Evolutionary conservation across 148 eudicot species (phyloP), one percentile per base, ranked within the genome.

Genomic region (Silene latifolia): DNA sequence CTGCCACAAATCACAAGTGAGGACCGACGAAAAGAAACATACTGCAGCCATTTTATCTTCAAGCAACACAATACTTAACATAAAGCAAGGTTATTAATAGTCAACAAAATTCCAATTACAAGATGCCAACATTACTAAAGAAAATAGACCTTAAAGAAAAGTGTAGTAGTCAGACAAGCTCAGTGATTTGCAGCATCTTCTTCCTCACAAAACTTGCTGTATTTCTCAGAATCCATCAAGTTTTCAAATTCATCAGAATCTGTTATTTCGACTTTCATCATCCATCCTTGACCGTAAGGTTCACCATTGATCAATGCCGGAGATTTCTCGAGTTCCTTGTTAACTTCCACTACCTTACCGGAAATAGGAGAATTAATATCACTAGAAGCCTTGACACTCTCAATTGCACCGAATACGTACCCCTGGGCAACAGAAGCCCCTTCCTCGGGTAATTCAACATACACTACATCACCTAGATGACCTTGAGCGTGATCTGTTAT

Each of bases 351-450:
- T 46, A 94, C 96, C 81, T 85, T 89, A 27, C 98, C 98, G 3
- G 97, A 88, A 81, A 94, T 75, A 44, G 98, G 98, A 73, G 98
- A 91, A 79, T 94, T 86, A 17, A 94, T 84, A 77, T 94, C 98
- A 81, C 98, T 94, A 17, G 92, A 88, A 20, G 98, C 97, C 76
- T 94, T 94, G 11, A 94, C 96, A 87, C 98, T 94, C 82, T 94
- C 98, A 66, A 94, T 97, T 42, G 97, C 93, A 80, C 96, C 98
- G 73, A 94, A 94, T 53, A 88, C 74, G 25, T 59, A 64, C 8
- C 96, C 98, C 77, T 94, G 91, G 39, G 87, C 80, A 48, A 94
- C 93, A 29, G 75, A 51, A 69, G 83, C 75, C 17, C 96, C 98
- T 75, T 85, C 83, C 74, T 94, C 98, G 0, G 97, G 96, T 62